These are phyloP conservation scores for Aspergillus diversus DNA, from an alignment of 495 filamentous ascomycete genomes.

Conservation along the genomic window DNA sequence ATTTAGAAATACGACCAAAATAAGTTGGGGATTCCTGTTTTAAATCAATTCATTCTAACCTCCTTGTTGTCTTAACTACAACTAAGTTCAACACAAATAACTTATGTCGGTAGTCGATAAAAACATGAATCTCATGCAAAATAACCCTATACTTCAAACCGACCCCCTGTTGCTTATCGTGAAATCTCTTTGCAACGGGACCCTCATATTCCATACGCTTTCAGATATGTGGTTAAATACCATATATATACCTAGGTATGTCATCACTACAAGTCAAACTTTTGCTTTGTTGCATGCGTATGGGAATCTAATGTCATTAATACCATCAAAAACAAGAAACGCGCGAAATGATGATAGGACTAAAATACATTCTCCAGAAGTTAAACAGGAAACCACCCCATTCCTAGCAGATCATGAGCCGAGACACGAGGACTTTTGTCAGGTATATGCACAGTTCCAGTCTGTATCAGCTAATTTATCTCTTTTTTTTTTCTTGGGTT, in stretches of 20 bases:
- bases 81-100: too few relatives aligned
- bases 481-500: background rate
- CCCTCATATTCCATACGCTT: too few relatives aligned
- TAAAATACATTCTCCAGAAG: conserved; percentile 20
- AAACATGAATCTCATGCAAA: background rate
- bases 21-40: too few relatives aligned
- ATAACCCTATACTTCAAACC: too few relatives aligned
- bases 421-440: conserved; percentile 18
- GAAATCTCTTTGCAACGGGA: too few relatives aligned
- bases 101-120: too few relatives aligned
- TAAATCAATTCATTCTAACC: too few relatives aligned
- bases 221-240: background rate
- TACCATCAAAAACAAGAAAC: conserved; percentile 12
- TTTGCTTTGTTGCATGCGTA: conserved; percentile 3
- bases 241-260: background rate
- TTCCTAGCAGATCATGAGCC: conserved; percentile 9
- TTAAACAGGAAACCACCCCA: conserved; percentile 9
- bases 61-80: too few relatives aligned
- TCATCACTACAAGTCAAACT: background rate
- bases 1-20: too few relatives aligned
- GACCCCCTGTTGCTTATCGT: too few relatives aligned
- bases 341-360: conserved; percentile 12
- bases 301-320: conserved; percentile 24
- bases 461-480: conserved; percentile 10
- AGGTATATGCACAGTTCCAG: conserved; percentile 20